Base-by-base conservation (phyloP, 2,329 filamentous ascomycete genomes). In the Penicillium hesseltinei region DNA sequence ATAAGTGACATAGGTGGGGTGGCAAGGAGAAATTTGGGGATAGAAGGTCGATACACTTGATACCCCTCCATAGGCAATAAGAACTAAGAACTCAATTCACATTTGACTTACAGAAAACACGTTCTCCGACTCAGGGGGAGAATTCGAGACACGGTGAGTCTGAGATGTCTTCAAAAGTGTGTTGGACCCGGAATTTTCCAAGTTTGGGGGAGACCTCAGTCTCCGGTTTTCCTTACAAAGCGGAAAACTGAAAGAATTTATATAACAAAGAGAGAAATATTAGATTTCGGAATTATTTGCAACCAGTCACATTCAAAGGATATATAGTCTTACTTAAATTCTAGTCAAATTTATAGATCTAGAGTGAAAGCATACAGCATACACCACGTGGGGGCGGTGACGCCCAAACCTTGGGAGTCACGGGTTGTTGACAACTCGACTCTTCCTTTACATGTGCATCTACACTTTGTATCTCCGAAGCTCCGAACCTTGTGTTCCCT, bases 101-200 rank as follows among this genome's bases (percentile, higher is more conserved):
- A 31, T 46, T 46, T 27, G 47, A 73, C 72, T 73, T 60, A 74
- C 72, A 64, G 58, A 39, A 56, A 66, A 63, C 56, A 65, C 11
- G 50, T 27, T 69, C 58, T 46, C 56, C 65, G 59, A 64, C 55
- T 65, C 65, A 72, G 61, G 65, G n/a, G 38, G 31, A 56, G 55
- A 54, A 66, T 59, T 31, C 61, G 66, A 67, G 63, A 67, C 72
- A 73, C 71, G 63, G 56, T 71, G 70, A 56, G 57, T 60, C 59
- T 40, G 36, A 53, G 45, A 50, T 50, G 42, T 60, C 50, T 51
- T 51, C 29, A 48, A 57, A 45, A 43, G 51, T 48, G 58, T 59
- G 63, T 56, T 63, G 62, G 53, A 57, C 51, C 57, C 56, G 64
- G 63, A 71, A 66, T 67, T 62, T 66, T 65, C 31, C 17, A 51